Conservation (phyloP, 352 stramenopile genomes). For the Globisporangium spinosum region DNA sequence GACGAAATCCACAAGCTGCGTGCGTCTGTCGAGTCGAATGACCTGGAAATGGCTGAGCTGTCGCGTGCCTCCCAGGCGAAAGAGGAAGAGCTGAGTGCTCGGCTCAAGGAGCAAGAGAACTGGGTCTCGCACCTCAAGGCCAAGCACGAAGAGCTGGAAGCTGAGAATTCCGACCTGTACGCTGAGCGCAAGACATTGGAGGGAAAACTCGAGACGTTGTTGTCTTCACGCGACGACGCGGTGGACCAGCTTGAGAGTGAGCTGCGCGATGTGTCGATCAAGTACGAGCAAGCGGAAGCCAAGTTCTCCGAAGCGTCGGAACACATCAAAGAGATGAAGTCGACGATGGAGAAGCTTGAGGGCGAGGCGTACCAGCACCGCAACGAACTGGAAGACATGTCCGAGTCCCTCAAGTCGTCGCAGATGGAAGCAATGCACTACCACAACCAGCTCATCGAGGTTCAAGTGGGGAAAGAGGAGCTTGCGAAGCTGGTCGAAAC, state of each 20-base stretch:
- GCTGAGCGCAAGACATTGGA: conserved; percentile 23
- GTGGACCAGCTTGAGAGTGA: conserved; percentile 31
- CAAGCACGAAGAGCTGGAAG: conserved; percentile 29
- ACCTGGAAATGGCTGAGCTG: conserved; percentile 35
- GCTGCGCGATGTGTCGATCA: conserved; percentile 26
- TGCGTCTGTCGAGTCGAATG: conserved; percentile 30
- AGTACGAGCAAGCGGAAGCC: conserved; percentile 26
- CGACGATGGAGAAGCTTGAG: conserved; percentile 47
- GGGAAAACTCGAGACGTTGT: conserved; percentile 28
- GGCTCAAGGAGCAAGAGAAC: conserved; percentile 25
- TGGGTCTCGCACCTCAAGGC: conserved; percentile 25
- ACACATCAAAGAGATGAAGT: conserved; percentile 35
- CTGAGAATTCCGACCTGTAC: conserved; percentile 31
- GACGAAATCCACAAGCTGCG: conserved; percentile 49
- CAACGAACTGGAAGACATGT: conserved; percentile 45
- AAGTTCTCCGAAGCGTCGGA: conserved; percentile 15
- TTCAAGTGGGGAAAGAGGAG: conserved; percentile 38
- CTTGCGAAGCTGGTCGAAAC: conserved; percentile 44
- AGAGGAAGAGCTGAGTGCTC: conserved; percentile 27
- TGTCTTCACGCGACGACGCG: conserved; percentile 22
- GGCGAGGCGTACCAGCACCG: conserved; percentile 43
- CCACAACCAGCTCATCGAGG: conserved; percentile 42
- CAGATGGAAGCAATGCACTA: conserved; percentile 53
- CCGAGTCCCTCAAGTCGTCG: conserved; percentile 48
- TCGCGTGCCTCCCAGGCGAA: conserved; percentile 20